A percentile compares a stretch with the other conserved stretches of the same genome.
Evolutionary conservation across 192 early-diverging fungal genomes (phyloP).

Genomic region (Entomortierella parvispora): DNA sequence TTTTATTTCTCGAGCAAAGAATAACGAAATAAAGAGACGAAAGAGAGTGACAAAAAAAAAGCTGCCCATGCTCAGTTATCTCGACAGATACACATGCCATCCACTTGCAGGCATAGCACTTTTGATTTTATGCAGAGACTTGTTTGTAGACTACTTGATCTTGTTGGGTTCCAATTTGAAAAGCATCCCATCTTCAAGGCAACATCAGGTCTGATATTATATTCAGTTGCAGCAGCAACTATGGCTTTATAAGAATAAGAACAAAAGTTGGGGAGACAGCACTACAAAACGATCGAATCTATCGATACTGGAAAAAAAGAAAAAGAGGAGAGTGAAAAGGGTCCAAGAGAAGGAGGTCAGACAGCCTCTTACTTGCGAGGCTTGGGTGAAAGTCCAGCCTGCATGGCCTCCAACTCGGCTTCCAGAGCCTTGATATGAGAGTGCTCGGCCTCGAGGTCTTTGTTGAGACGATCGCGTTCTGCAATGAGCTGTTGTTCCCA

Average conservation of each 20-base stretch:
- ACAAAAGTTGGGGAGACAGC: no score
- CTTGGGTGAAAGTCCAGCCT: constrained; percentile 52
- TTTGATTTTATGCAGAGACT: neutral
- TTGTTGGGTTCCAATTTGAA: no score
- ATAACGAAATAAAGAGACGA: no score
- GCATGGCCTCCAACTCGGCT: constrained; percentile 75
- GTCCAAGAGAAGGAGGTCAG: neutral
- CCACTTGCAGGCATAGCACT: constrained; percentile 5
- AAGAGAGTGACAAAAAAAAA: no score
- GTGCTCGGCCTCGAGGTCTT: constrained; percentile 97
- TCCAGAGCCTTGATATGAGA: constrained; percentile 93
- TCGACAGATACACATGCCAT: no score
- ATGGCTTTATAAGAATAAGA: neutral
- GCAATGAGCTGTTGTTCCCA: constrained; percentile 97
- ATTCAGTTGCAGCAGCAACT: no score
- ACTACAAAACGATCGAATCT: neutral
- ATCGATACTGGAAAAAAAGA: neutral
- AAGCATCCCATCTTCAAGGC: no score
- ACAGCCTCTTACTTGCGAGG: constrained; percentile 47
- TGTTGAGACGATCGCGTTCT: constrained; percentile 98
- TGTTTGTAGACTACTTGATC: no score
- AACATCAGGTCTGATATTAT: no score
- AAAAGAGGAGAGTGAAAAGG: neutral
- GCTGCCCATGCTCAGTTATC: no score
- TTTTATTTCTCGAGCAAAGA: no score